Percentiles rank a stretch among this genome's conserved stretches.
These are phyloP conservation scores for Rosa hybrid DNA, from an alignment of 331 rosid species.

Conservation along the genomic window DNA sequence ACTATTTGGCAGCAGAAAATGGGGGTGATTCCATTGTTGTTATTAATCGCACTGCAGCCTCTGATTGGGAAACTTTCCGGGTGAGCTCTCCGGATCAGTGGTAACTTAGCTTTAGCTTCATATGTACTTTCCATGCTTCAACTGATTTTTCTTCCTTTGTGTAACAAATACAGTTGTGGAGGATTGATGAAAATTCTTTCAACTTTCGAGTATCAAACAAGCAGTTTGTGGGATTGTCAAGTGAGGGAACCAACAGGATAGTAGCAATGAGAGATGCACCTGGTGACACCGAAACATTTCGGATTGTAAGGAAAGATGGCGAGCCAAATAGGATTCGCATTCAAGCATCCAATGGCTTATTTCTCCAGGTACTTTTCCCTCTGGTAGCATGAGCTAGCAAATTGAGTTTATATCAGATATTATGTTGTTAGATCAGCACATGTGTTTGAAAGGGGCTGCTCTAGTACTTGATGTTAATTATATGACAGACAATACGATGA, in stretches of 20 bases:
- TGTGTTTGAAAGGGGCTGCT: neutral
- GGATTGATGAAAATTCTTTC: constrained; percentile 51
- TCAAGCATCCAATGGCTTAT: constrained; percentile 47
- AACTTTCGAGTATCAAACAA: constrained; percentile 55
- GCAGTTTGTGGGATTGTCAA: constrained; percentile 47
- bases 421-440: neutral
- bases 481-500: neutral
- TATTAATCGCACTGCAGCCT: constrained; percentile 47
- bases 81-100: constrained; percentile 17
- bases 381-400: neutral
- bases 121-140: neutral
- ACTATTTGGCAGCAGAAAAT: constrained; percentile 47
- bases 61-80: constrained; percentile 68
- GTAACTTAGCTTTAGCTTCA: neutral
- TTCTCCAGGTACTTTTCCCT: constrained; percentile 46
- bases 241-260: constrained; percentile 18
- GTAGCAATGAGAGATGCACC: constrained; percentile 42
- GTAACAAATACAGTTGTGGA: constrained; percentile 59
- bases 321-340: constrained; percentile 47
- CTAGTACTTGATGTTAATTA: neutral
- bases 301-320: constrained; percentile 41
- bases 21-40: constrained; percentile 62
- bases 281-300: constrained; percentile 45
- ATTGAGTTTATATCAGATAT: neutral
- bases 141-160: neutral